phyloP scores from a whole-genome alignment of 2,329 filamentous ascomycete species.

The Hymenoscyphus fructigenus region DNA sequence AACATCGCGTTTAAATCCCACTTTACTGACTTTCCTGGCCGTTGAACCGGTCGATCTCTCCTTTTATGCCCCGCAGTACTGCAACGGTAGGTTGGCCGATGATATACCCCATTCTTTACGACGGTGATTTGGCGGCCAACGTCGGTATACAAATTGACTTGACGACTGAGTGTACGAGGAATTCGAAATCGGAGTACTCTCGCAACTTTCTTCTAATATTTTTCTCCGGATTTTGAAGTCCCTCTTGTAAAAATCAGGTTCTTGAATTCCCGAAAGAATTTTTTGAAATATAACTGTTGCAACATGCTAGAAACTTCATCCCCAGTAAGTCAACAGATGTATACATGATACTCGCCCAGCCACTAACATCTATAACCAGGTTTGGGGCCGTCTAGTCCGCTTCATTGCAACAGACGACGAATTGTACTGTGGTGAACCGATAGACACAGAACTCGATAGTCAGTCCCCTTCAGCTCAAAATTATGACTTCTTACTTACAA shows the following conservation, averaged over 20 bases:
- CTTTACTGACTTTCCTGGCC: not conserved
- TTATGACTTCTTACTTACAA: not conserved
- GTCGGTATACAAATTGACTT: not conserved
- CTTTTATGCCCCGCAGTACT: not conserved
- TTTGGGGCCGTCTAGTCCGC: not conserved
- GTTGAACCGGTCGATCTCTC: not conserved
- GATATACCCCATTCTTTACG: not conserved
- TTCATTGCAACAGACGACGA: not conserved
- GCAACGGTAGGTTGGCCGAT: not conserved
- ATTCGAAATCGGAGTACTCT: not conserved
- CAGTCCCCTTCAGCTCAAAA: not conserved
- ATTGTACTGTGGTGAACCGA: not conserved
- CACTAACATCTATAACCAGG: not conserved
- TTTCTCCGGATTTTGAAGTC: too few relatives aligned
- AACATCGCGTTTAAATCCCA: not conserved
- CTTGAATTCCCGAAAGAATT: too few relatives aligned
- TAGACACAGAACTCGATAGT: not conserved
- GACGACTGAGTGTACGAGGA: not conserved
- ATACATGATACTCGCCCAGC: not conserved
- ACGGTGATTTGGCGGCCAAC: not conserved
- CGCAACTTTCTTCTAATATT: too few relatives aligned
- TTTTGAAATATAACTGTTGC: too few relatives aligned
- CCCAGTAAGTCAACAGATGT: not conserved
- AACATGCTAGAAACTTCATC: not conserved
- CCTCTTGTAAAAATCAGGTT: too few relatives aligned